Conservation (phyloP, 2,329 filamentous ascomycete genomes). For the Dactylellina haptotyla region DNA sequence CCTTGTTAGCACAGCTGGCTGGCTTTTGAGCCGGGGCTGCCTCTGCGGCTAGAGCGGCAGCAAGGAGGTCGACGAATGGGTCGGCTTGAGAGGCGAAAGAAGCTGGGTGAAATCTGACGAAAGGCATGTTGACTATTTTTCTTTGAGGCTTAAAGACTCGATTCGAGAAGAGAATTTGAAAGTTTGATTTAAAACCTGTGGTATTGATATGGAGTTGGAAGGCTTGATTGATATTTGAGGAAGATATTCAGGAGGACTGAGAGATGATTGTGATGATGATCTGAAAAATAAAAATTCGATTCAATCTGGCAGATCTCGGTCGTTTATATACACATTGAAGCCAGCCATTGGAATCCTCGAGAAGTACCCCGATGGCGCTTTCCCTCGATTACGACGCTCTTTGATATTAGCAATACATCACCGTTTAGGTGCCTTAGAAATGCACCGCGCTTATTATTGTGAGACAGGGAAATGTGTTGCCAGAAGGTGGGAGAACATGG, state of each 20-base stretch:
- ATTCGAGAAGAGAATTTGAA: constrained; percentile 19
- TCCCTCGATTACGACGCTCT: constrained; percentile 35
- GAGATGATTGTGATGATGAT: constrained; percentile 40
- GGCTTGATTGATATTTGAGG: background rate
- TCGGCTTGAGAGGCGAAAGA: constrained; percentile 35
- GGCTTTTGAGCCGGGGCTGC: constrained; percentile 4
- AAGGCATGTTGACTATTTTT: constrained; percentile 45
- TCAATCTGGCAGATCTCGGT: constrained; percentile 5
- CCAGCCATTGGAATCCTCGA: constrained; percentile 13
- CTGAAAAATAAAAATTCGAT: constrained; percentile 37
- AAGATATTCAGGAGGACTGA: background rate
- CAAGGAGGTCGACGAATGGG: constrained; percentile 40
- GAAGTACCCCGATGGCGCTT: constrained; percentile 17
- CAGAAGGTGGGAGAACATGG: constrained; percentile 34
- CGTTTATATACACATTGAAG: constrained; percentile 44
- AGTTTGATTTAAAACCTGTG: background rate
- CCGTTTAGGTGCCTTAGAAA: constrained; percentile 32
- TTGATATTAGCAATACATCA: constrained; percentile 11
- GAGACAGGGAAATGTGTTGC: constrained; percentile 30
- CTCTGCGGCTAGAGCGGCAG: constrained; percentile 38
- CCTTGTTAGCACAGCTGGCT: constrained; percentile 4
- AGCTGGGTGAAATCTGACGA: constrained; percentile 42
- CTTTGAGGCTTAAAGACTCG: constrained; percentile 17
- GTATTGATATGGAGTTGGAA: background rate
- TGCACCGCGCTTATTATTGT: constrained; percentile 37